Base-by-base conservation (phyloP, 345 rosid species). In the Boechera stricta region DNA sequence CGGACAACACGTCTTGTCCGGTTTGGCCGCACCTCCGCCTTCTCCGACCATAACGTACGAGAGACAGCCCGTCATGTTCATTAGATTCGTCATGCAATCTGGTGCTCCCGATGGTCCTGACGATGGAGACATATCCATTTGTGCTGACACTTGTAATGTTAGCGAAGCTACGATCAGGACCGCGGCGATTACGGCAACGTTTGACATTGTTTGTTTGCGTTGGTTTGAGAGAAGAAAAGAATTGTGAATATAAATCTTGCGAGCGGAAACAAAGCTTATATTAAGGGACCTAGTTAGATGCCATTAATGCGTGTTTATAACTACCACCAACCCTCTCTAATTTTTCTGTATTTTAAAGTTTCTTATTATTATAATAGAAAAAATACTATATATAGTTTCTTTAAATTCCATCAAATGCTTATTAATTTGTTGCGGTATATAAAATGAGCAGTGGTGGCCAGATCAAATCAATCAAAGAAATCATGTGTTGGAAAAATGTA, bases 61-160 rank as follows among this genome's bases (percentile, higher is more conserved):
- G 79, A 90, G 74, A 84, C 98, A 93, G 68, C 84, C 91, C n/a
- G 92, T 67, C 89, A 83, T 71, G 85, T 88, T 93, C 2, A 80
- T 1, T 60, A 88, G 56, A 42, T 70, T 67, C 0, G 69, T 51
- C 16, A 83, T 0, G 59, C 96, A 91, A 36, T 86, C 93, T 5
- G 82, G 35, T 0, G 74, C 45, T 3, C 73, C 61, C 1, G 86
- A 71, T 0, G 53, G 48, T 24, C 81, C 61, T 21, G 78, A 74
- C 3, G 80, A 54, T 12, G 76, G 80, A 64, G 80, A 64, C 48
- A 59, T 54, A 16, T 45, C 35, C 67, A 77, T 77, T 64, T 77
- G 76, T 12, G 53, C 72, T 56, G 80, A 47, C 5, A 64, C 64
- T 3, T 74, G 66, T 56, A 5, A 44, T 3, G 65, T 62, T 53